Conservation (phyloP, 768 basidiomycete species). For the Mrakia hoshinonis region DNA sequence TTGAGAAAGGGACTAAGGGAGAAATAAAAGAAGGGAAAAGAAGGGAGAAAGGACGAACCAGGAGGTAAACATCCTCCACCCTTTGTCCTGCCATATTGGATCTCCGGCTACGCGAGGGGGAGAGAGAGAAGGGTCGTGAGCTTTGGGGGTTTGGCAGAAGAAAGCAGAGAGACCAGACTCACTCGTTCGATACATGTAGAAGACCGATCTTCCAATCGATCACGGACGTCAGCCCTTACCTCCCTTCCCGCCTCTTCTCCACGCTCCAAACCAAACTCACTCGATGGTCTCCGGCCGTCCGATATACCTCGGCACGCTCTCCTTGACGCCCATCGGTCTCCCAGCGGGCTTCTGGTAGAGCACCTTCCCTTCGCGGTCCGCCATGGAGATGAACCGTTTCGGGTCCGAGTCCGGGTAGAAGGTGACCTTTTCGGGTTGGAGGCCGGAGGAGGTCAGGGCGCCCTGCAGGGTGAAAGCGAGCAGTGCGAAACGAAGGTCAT, state of each 20-base stretch:
- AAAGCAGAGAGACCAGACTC: background rate
- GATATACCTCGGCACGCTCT: slow-evolving; percentile 34
- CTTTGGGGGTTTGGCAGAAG: background rate
- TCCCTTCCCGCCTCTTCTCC: background rate
- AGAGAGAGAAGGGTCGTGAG: too few species aligned
- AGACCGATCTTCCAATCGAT: slow-evolving; percentile 31
- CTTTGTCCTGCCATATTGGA: slow-evolving; percentile 44
- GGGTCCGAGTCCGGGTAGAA: slow-evolving; percentile 32
- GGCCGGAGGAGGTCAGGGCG: slow-evolving; percentile 36
- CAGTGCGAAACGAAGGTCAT: background rate
- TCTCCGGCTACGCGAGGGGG: slow-evolving; percentile 37
- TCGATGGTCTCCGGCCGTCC: slow-evolving; percentile 46
- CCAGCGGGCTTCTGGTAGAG: slow-evolving; percentile 21
- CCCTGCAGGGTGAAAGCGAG: slow-evolving; percentile 8
- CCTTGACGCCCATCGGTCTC: slow-evolving; percentile 34
- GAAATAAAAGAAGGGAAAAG: too few species aligned
- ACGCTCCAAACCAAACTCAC: slow-evolving; percentile 13
- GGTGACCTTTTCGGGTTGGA: slow-evolving; percentile 38
- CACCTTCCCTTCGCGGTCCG: slow-evolving; percentile 28
- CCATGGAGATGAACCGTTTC: slow-evolving; percentile 16
- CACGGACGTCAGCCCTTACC: background rate
- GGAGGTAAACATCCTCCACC: slow-evolving; percentile 45
- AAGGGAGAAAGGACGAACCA: too few species aligned
- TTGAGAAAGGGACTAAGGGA: too few species aligned
- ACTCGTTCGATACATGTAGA: slow-evolving; percentile 34